Percentiles rank a stretch among this genome's conserved stretches.
Evolutionary conservation across 495 filamentous ascomycete species (phyloP).

Genomic region (Penicillium dipodomyicola): DNA sequence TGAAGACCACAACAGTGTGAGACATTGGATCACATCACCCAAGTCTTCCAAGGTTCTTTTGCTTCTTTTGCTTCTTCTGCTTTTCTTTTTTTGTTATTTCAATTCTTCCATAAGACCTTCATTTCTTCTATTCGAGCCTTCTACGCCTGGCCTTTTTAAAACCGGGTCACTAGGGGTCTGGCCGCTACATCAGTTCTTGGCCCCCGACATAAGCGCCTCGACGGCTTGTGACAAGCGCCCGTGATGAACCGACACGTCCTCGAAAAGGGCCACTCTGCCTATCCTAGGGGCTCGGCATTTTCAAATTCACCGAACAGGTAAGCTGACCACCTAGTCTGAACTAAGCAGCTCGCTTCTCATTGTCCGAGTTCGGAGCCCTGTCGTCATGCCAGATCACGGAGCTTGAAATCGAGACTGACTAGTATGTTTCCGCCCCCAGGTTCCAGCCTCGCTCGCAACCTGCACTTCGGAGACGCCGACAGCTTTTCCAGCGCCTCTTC

Average conservation of each 20-base stretch:
- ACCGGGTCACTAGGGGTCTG: slow-evolving; percentile 2
- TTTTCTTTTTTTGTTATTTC: not conserved
- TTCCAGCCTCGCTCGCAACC: slow-evolving; percentile 85
- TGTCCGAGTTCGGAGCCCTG: slow-evolving; percentile 1
- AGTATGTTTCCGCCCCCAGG: slow-evolving; percentile 41
- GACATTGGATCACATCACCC: not conserved
- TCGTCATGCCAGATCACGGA: slow-evolving; percentile 11
- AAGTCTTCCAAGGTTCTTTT: not conserved
- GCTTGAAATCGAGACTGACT: slow-evolving; percentile 11
- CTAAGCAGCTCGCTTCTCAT: slow-evolving; percentile 8
- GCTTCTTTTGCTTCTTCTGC: not conserved
- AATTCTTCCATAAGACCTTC: not conserved
- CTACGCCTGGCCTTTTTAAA: not conserved
- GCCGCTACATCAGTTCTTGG: slow-evolving; percentile 12
- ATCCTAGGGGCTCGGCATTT: slow-evolving; percentile 64
- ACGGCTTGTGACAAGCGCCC: slow-evolving; percentile 8
- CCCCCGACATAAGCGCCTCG: slow-evolving; percentile 29
- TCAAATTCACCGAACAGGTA: slow-evolving; percentile 91
- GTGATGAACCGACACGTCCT: slow-evolving; percentile 65
- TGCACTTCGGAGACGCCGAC: slow-evolving; percentile 68
- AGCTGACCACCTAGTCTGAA: slow-evolving; percentile 3
- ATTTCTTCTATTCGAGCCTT: not conserved
- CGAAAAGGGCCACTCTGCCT: slow-evolving; percentile 72
- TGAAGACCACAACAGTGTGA: not conserved
- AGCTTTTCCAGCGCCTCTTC: slow-evolving; percentile 67